These are phyloP conservation scores for Zychaea mexicana DNA, from an alignment of 371 early-diverging fungal species.

Conservation along the genomic window DNA sequence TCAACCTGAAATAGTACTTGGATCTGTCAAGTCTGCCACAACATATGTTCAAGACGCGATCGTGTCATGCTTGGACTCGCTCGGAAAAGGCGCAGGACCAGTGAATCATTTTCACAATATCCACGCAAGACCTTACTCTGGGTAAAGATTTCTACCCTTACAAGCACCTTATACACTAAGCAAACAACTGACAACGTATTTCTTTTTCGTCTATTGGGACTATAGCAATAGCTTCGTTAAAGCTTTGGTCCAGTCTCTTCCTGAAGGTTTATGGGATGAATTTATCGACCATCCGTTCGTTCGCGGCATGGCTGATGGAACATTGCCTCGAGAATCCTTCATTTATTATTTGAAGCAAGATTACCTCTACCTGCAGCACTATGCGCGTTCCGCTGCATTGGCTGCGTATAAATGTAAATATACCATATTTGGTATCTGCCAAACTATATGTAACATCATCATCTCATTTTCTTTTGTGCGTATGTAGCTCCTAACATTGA, in stretches of 20 bases:
- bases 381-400: slow-evolving; percentile 76
- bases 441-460: background rate
- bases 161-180: no score
- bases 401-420: slow-evolving; percentile 72
- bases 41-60: slow-evolving; percentile 65
- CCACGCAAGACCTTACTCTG: slow-evolving; percentile 48
- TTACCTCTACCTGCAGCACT: slow-evolving; percentile 78
- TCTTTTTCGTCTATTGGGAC: no score
- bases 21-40: slow-evolving; percentile 51
- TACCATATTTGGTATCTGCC: no score
- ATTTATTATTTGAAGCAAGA: slow-evolving; percentile 82
- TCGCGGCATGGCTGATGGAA: slow-evolving; percentile 71
- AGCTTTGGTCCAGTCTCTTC: slow-evolving; percentile 40
- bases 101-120: slow-evolving; percentile 73
- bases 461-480: background rate
- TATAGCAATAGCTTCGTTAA: slow-evolving; percentile 54
- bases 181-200: background rate
- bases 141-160: slow-evolving; percentile 29
- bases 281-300: slow-evolving; percentile 81
- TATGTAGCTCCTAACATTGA: slow-evolving; percentile 34
- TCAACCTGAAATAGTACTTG: slow-evolving; percentile 29
- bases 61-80: slow-evolving; percentile 32
- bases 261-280: slow-evolving; percentile 61
- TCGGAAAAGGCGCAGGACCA: slow-evolving; percentile 78
- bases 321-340: slow-evolving; percentile 69